Evolutionary conservation across 495 filamentous ascomycete species (phyloP).

Genomic region (Aspergillus sclerotiicarbonarius): DNA sequence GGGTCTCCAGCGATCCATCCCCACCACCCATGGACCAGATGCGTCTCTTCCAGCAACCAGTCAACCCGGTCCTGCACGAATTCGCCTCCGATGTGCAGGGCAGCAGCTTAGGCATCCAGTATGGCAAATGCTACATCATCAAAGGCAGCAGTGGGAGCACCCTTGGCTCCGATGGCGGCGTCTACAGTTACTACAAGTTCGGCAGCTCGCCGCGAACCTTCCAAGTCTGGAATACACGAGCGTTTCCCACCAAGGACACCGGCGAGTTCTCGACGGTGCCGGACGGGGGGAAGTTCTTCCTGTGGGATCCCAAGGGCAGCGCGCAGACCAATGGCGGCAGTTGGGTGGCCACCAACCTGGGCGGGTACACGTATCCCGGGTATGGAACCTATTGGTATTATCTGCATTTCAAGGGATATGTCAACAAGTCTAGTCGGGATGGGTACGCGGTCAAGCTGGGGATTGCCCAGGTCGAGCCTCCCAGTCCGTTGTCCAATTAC

Average conservation of each 20-base stretch:
- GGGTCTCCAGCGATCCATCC: too few relatives aligned
- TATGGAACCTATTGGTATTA: neutral
- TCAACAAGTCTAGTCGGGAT: too few relatives aligned
- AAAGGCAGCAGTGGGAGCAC: neutral
- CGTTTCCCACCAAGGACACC: too few relatives aligned
- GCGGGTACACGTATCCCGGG: neutral
- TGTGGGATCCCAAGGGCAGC: slow-evolving; percentile 1
- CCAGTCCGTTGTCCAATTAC: neutral
- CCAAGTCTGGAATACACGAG: neutral
- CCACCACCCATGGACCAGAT: too few relatives aligned
- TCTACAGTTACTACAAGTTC: slow-evolving; percentile 6
- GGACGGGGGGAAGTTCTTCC: neutral
- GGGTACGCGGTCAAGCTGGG: neutral
- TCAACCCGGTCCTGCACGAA: too few relatives aligned
- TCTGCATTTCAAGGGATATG: neutral
- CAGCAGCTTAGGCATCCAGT: slow-evolving; percentile 2
- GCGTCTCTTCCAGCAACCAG: too few relatives aligned
- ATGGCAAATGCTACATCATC: neutral
- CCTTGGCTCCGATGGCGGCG: neutral
- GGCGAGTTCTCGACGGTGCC: neutral
- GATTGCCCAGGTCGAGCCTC: neutral
- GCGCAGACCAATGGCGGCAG: neutral
- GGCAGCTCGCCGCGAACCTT: slow-evolving; percentile 1
- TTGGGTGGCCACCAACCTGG: slow-evolving; percentile 1
- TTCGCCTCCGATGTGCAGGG: too few relatives aligned